Evolutionary conservation across 1,284 basidiomycete species (phyloP), one percentile per base, ranked within the genome.

Genomic region (Wallemia mellicola): DNA sequence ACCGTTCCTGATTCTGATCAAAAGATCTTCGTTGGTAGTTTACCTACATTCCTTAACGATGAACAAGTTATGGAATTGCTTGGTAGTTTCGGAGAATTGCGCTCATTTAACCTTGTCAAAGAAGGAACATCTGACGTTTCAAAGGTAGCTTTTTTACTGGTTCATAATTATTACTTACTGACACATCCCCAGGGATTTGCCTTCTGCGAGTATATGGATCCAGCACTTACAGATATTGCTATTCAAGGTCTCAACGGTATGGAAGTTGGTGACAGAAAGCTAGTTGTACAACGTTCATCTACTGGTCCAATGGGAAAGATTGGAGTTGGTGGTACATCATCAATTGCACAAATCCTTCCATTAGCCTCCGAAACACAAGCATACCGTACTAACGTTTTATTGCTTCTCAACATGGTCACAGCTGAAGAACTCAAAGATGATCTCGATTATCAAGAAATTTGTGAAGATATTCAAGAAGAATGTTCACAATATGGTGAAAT

Each of bases 331-430:
- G 63, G 54, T 24, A 58, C 60, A 28, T 19, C 28, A 55, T 86
- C 85, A 68, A 77, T 79, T 15, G 82, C 81, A 25, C 76, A 75
- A 28, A 74, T 77, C 55, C 80, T 78, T 54, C 61, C 60, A 60
- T 66, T 67, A 2, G 69, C 69, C 28, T 65, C 66, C 19, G 59
- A 66, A 27, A 68, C 67, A 26, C 63, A 61, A 22, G 68, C 64
- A 14, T 64, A 68, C 58, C 71, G 73, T 5, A 74, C 76, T 17
- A 80, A 84, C 54, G 89, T 92, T 68, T 77, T 99, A 68, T 81
- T 95, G 67, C 85, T 99, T 82, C 75, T 99, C 67, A 99, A 98
- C 76, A 98, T 98, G 94, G 89, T 99, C 63, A 86, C 86, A 0
- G 72, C 86, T 1, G 92, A 98, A 60, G 92, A 99, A 68, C 77